A percentile compares a stretch with the other conserved stretches of the same genome.
phyloP scores from a whole-genome alignment of 805 yeast genomes.

The Hermanozyma aechmeae region DNA sequence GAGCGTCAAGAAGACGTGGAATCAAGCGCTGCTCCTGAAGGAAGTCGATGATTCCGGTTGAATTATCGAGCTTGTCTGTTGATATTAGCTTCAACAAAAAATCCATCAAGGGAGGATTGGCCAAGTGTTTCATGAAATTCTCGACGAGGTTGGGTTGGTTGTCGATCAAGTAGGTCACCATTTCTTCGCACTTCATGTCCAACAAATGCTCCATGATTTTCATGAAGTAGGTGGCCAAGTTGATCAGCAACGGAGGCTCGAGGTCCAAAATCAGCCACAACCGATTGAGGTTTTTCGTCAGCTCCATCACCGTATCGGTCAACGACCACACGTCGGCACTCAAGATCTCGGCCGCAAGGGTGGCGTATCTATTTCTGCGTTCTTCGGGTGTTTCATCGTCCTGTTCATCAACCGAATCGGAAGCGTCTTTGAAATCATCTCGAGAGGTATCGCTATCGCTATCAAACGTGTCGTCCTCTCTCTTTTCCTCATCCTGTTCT shows the following conservation, averaged over 20 bases:
- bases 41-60: constrained; percentile 37
- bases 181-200: constrained; percentile 41
- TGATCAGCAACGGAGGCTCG: constrained; percentile 54
- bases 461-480: too few relatives aligned
- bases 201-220: constrained; percentile 28
- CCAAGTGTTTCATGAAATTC: constrained; percentile 33
- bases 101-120: constrained; percentile 39
- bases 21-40: constrained; percentile 32
- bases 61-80: constrained; percentile 38
- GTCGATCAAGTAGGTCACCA: constrained; percentile 34
- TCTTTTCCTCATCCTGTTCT: too few relatives aligned
- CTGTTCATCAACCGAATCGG: too few relatives aligned
- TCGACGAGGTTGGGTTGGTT: constrained; percentile 32
- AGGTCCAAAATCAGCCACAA: constrained; percentile 77
- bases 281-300: constrained; percentile 50
- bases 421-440: too few relatives aligned
- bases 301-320: constrained; percentile 82
- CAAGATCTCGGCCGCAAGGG: constrained; percentile 73
- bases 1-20: constrained; percentile 22
- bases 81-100: constrained; percentile 33
- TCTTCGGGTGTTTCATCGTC: constrained; percentile 24
- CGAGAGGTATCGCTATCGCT: too few relatives aligned
- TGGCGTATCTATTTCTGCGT: constrained; percentile 24
- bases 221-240: constrained; percentile 68
- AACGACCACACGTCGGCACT: constrained; percentile 92